A percentile compares a stretch with the other conserved stretches of the same genome.
phyloP scores from a whole-genome alignment of 140 eudicot species.

The Ambrosia hybrid region DNA sequence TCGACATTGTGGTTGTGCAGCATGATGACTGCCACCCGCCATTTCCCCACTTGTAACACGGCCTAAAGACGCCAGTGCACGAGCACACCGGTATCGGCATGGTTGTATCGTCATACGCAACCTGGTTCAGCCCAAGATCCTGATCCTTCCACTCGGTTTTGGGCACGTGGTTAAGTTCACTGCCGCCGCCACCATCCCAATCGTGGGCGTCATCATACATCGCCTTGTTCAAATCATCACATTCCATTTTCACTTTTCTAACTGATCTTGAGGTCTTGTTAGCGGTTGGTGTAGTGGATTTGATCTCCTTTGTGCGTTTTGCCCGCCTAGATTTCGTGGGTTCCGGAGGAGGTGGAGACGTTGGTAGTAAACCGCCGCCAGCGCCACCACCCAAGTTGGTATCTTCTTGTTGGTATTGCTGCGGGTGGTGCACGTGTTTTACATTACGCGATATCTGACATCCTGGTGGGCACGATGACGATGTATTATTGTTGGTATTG shows the following conservation, averaged over 20 bases:
- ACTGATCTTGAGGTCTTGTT: conserved; percentile 49
- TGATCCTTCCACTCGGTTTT: conserved; percentile 72
- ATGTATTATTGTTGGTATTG: conserved; percentile 37
- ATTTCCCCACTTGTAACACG: conserved; percentile 96
- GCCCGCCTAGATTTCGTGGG: conserved; percentile 45
- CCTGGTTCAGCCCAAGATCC: conserved; percentile 71
- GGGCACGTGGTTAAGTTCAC: conserved; percentile 44
- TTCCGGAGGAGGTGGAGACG: conserved; percentile 43
- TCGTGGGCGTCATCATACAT: conserved; percentile 51
- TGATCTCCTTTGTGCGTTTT: conserved; percentile 52
- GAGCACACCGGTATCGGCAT: conserved; percentile 96
- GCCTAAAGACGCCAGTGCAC: conserved; percentile 71
- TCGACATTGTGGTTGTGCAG: conserved; percentile 77
- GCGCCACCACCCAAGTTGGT: conserved; percentile 31
- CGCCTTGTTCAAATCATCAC: conserved; percentile 59
- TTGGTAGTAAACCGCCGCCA: conserved; percentile 25
- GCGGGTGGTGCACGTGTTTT: conserved; percentile 85
- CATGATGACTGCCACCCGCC: conserved; percentile 99
- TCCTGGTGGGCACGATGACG: conserved; percentile 69
- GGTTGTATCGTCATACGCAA: conserved; percentile 62
- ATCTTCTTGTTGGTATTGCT: conserved; percentile 48
- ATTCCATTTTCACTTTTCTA: conserved; percentile 55
- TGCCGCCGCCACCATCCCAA: conserved; percentile 43
- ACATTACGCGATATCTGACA: conserved; percentile 78
- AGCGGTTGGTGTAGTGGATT: conserved; percentile 22